These are phyloP conservation scores for Colletotrichum musae DNA, from an alignment of 2,329 filamentous ascomycete genomes.

Conservation along the genomic window DNA sequence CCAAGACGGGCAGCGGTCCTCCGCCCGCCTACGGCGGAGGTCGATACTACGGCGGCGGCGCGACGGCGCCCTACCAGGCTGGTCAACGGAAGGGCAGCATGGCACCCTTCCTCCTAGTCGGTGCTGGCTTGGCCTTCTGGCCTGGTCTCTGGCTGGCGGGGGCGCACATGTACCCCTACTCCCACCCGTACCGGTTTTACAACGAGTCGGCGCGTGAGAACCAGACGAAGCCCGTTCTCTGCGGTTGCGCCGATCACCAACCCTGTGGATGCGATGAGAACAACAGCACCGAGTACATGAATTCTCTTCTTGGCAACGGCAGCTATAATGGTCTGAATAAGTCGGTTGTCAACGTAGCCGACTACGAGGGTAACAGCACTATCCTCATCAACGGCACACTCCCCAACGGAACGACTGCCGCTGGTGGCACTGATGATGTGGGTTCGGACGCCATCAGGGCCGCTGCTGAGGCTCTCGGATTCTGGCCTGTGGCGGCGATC, in stretches of 20 bases:
- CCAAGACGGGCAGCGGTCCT: constrained; percentile 71
- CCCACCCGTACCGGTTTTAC: constrained; percentile 68
- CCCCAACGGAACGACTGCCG: constrained; percentile 74
- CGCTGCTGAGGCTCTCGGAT: constrained; percentile 58
- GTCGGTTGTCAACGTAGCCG: constrained; percentile 71
- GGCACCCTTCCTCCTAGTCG: constrained; percentile 66
- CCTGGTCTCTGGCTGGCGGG: constrained; percentile 73
- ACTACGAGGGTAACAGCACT: constrained; percentile 65
- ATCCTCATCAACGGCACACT: constrained; percentile 84
- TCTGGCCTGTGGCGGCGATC: constrained; percentile 64
- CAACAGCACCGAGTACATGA: constrained; percentile 64
- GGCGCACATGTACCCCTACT: constrained; percentile 68
- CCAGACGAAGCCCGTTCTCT: constrained; percentile 73
- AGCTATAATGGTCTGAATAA: constrained; percentile 67
- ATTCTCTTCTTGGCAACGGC: constrained; percentile 76
- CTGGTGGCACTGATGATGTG: constrained; percentile 51
- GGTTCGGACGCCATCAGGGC: constrained; percentile 50
- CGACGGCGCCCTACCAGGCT: constrained; percentile 70
- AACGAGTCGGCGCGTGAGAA: constrained; percentile 63
- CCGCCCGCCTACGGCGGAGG: constrained; percentile 73
- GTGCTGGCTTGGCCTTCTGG: constrained; percentile 69
- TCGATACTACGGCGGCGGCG: constrained; percentile 77
- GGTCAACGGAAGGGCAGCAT: constrained; percentile 56
- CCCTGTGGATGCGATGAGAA: constrained; percentile 68
- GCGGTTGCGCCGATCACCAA: constrained; percentile 69